Percentiles rank a stretch among this genome's conserved stretches.
These are phyloP conservation scores for Chaetoscypha palmicola DNA, from an alignment of 2,329 filamentous ascomycete genomes.

Conservation along the genomic window DNA sequence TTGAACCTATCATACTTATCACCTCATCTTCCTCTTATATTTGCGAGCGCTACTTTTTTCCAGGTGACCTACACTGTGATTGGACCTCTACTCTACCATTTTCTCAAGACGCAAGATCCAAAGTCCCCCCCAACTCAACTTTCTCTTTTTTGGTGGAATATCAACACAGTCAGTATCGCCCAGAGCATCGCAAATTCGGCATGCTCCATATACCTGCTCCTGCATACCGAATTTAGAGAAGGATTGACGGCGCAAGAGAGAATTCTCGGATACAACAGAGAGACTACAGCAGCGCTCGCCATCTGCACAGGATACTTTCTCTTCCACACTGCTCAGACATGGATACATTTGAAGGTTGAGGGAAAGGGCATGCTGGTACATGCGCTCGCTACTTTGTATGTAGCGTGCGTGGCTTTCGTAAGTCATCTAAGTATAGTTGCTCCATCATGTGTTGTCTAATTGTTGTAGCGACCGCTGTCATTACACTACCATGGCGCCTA, in stretches of 20 bases:
- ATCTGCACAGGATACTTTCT: slow-evolving; percentile 11
- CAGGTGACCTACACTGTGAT: slow-evolving; percentile 3
- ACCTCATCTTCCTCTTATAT: slow-evolving; percentile 5
- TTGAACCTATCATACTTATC: slow-evolving; percentile 3
- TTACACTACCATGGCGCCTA: slow-evolving; percentile 8
- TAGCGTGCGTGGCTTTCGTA: slow-evolving; percentile 9
- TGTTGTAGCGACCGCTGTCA: slow-evolving; percentile 7
- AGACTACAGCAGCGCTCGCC: slow-evolving; percentile 6
- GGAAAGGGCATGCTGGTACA: slow-evolving; percentile 8
- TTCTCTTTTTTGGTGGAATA: slow-evolving; percentile 1
- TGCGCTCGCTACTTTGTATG: slow-evolving; percentile 2
- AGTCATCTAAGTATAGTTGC: not conserved
- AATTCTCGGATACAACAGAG: slow-evolving; percentile 9
- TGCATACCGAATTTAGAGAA: slow-evolving; percentile 4
- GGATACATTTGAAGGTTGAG: slow-evolving; percentile 1
- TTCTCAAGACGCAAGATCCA: not conserved
- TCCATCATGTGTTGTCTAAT: not conserved
- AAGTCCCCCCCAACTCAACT: not conserved
- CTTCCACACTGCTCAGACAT: slow-evolving; percentile 6
- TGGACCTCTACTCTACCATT: slow-evolving; percentile 1
- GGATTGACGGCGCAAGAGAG: slow-evolving; percentile 10
- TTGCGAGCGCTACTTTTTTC: slow-evolving; percentile 5
- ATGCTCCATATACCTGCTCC: slow-evolving; percentile 6
- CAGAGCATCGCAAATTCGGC: slow-evolving; percentile 6
- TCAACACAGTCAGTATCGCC: slow-evolving; percentile 6